A percentile compares a stretch with the other conserved stretches of the same genome.
These are phyloP conservation scores for Wickerhamiella azymoides DNA, from an alignment of 805 yeast species.

Conservation along the genomic window DNA sequence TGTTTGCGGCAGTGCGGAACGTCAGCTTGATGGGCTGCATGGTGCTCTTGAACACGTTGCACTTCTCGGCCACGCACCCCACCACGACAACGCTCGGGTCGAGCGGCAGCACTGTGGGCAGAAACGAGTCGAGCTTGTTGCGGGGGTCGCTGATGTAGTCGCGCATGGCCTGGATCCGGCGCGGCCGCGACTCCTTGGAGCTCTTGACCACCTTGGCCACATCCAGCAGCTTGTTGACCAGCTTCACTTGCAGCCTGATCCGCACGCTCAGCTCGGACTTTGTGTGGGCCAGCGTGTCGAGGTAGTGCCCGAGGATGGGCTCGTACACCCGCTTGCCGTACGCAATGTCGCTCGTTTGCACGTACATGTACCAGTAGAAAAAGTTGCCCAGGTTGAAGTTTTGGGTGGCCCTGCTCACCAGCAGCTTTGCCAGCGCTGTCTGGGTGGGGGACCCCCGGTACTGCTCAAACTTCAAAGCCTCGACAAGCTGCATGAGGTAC, in stretches of 20 bases:
- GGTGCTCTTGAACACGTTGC: slow-evolving; percentile 81
- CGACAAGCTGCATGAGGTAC: slow-evolving; percentile 79
- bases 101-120: slow-evolving; percentile 59
- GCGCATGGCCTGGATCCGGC: slow-evolving; percentile 56
- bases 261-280: slow-evolving; percentile 19
- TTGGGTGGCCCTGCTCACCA: slow-evolving; percentile 55
- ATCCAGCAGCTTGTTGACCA: slow-evolving; percentile 50
- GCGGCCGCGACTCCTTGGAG: slow-evolving; percentile 62
- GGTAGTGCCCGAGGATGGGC: slow-evolving; percentile 35
- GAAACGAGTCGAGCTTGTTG: slow-evolving; percentile 29
- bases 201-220: slow-evolving; percentile 51
- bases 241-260: slow-evolving; percentile 44
- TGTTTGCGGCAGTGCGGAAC: slow-evolving; percentile 42
- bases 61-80: slow-evolving; percentile 67
- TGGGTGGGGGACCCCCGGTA: slow-evolving; percentile 14
- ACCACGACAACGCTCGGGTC: slow-evolving; percentile 65
- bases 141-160: slow-evolving; percentile 39
- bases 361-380: slow-evolving; percentile 84
- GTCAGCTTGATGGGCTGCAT: slow-evolving; percentile 77
- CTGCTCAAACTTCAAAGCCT: slow-evolving; percentile 74
- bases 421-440: slow-evolving; percentile 37
- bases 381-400: slow-evolving; percentile 62
- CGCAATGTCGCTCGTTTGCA: slow-evolving; percentile 61
- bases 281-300: slow-evolving; percentile 25
- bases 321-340: slow-evolving; percentile 31